A percentile compares a stretch with the other conserved stretches of the same genome.
Evolutionary conservation across 306 rosid species (phyloP).

Genomic region (Dicorynia guianensis): DNA sequence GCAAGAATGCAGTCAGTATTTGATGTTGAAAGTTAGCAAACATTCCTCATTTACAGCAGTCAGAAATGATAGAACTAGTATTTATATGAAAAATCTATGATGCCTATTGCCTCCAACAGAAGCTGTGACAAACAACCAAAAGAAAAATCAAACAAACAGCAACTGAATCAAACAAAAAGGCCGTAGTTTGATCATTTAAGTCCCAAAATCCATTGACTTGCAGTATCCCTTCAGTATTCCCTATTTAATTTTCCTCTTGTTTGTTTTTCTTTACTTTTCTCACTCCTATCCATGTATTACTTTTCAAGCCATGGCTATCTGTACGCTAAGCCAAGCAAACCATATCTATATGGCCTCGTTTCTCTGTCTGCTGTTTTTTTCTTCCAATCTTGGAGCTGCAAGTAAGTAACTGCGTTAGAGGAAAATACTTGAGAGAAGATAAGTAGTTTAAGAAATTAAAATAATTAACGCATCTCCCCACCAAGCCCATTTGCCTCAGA

Average conservation of each 20-base stretch:
- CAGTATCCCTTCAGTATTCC: conserved; percentile 12
- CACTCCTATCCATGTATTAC: conserved; percentile 34
- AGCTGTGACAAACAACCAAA: conserved; percentile 21
- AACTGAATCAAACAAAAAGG: conserved; percentile 40
- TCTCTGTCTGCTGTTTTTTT: conserved; percentile 55
- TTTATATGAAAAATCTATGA: conserved; percentile 17
- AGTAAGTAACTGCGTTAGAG: conserved; percentile 30
- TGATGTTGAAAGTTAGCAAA: conserved; percentile 41
- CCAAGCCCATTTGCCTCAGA: conserved; percentile 69
- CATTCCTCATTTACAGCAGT: conserved; percentile 55
- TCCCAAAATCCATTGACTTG: conserved; percentile 45
- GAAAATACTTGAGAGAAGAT: neutral
- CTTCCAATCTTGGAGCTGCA: conserved; percentile 69
- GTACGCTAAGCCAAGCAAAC: conserved; percentile 25
- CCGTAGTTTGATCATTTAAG: conserved; percentile 31
- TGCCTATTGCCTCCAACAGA: conserved; percentile 28
- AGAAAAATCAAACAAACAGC: conserved; percentile 28
- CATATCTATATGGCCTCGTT: conserved; percentile 49
- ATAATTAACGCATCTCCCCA: conserved; percentile 33
- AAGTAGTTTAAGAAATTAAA: conserved; percentile 12
- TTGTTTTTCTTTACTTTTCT: conserved; percentile 19
- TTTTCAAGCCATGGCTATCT: conserved; percentile 35
- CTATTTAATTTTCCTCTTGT: neutral
- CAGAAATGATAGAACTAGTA: conserved; percentile 42
- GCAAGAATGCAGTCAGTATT: conserved; percentile 6